Evolutionary conservation across 140 eudicot genomes (phyloP).

Genomic region (Erigeron philadelphicus): DNA sequence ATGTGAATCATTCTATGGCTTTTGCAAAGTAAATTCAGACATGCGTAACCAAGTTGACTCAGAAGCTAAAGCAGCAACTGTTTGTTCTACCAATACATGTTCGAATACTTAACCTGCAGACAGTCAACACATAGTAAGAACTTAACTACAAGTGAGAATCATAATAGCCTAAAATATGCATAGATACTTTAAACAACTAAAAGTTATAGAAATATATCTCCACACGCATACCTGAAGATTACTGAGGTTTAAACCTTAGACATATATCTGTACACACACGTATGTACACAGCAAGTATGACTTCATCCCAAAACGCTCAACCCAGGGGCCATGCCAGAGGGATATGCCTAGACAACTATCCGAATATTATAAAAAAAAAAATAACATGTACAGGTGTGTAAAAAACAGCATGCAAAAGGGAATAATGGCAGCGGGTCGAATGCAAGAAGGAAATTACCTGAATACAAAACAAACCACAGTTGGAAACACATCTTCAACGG

Average conservation of each 20-base stretch:
- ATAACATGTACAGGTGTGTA: not conserved
- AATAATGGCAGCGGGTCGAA: not conserved
- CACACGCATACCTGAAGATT: too few relatives aligned
- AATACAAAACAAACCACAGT: not conserved
- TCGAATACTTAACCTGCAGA: not conserved
- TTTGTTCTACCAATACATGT: slow-evolving; percentile 2
- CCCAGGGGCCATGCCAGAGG: too few relatives aligned
- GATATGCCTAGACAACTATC: not conserved
- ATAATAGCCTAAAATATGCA: not conserved
- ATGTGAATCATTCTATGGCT: not conserved
- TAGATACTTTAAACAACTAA: not conserved
- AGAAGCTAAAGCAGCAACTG: not conserved
- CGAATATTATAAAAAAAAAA: not conserved
- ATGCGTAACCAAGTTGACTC: slow-evolving; percentile 4
- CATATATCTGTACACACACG: too few relatives aligned
- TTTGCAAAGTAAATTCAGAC: not conserved
- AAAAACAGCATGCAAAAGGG: not conserved
- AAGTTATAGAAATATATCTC: not conserved
- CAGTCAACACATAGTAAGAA: slow-evolving; percentile 5
- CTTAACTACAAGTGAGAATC: not conserved
- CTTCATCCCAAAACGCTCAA: too few relatives aligned
- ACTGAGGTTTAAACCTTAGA: too few relatives aligned
- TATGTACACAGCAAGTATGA: too few relatives aligned
- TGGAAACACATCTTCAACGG: not conserved
- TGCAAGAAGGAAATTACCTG: slow-evolving; percentile 8